Conservation (phyloP, 257 asterid genomes). For the Mitragyna speciosa region DNA sequence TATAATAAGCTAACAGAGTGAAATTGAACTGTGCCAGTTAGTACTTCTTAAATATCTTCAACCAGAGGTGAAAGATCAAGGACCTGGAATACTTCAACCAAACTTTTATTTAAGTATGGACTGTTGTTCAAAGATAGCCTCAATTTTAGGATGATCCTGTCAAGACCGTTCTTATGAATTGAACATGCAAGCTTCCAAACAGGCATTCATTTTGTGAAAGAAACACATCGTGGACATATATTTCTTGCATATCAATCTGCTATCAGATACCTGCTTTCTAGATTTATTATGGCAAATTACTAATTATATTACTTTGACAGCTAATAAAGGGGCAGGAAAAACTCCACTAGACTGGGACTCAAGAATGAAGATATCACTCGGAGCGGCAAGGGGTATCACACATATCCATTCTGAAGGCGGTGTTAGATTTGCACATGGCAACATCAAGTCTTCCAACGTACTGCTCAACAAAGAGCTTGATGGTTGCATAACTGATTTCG, state of each 20-base stretch:
- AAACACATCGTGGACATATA: neutral
- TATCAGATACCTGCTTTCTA: neutral
- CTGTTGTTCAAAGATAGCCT: neutral
- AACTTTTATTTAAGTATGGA: neutral
- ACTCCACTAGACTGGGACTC: conserved; percentile 69
- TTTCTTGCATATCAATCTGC: neutral
- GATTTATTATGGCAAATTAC: neutral
- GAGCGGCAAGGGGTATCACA: conserved; percentile 74
- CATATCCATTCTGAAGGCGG: conserved; percentile 76
- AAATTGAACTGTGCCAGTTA: neutral
- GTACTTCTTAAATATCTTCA: neutral
- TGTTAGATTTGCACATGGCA: conserved; percentile 61
- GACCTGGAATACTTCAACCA: neutral
- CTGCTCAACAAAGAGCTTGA: conserved; percentile 56
- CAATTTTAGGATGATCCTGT: neutral
- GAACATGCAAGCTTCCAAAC: neutral
- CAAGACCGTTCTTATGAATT: neutral
- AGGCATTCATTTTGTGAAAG: neutral
- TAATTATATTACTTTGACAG: conserved; percentile 31
- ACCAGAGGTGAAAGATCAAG: neutral
- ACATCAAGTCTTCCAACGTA: conserved; percentile 81
- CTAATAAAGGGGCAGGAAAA: conserved; percentile 51
- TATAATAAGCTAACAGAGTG: neutral
- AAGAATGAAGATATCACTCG: conserved; percentile 70
- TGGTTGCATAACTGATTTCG: conserved; percentile 67